Evolutionary conservation across 306 rosid genomes (phyloP), one percentile per base, ranked within the genome.

Genomic region (Gastrolobium villosum): DNA sequence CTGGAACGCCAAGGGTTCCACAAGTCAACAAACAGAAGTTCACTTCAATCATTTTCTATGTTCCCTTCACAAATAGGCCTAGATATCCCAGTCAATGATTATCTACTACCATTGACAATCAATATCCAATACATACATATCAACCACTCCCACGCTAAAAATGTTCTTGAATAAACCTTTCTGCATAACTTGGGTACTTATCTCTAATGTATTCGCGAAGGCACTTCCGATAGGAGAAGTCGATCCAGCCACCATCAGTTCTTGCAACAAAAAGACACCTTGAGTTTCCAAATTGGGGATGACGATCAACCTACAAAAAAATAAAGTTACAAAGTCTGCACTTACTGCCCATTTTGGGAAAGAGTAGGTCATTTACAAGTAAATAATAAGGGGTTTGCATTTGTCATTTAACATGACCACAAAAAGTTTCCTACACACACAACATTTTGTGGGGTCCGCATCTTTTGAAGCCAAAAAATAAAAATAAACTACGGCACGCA

Each of bases 201-300:
- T 81, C 77, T 83, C 83, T 91, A 53, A 91, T 78, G 83, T 91
- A 89, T 78, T 82, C 88, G 36, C 85, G 85, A 59, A 93, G 87
- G 86, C 96, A 90, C 85, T 86, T 86, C 70, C 86, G 86, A 78
- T 93, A 93, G 28, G 94, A 93, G 90, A 93, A 93, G 87, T 91
- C 94, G n/a, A 84, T 86, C 94, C 98, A 88, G 57, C 75, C 82
- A 46, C 94, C 93, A 69, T 93, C 91, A 46, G 86, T 89, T 86
- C 96, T 93, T 66, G 89, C 77, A 56, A 93, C 90, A 86, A 93
- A 93, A 34, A 90, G 87, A 80, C 97, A 93, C 83, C 96, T 86
- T 40, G 92, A 86, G 40, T 34, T 41, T 55, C 57, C 53, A 74
- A 84, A 90, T 53, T 84, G 85, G 66, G 96, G 96, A 79, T 93